phyloP scores from a whole-genome alignment of 2,329 filamentous ascomycete genomes.

The Aureobasidium subglaciale region DNA sequence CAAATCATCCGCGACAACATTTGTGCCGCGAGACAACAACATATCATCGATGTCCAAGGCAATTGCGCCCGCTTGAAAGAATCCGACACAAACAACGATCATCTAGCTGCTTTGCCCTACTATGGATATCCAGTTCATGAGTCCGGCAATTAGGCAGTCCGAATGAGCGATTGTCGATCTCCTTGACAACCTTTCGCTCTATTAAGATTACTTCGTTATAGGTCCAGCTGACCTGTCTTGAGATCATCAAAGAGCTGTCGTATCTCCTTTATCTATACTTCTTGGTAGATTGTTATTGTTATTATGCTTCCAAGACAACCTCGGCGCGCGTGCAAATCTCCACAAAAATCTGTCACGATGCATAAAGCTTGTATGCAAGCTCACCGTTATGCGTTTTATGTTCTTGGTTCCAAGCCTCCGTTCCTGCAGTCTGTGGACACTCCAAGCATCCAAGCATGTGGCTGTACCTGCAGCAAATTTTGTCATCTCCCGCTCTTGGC shows the following conservation, averaged over 20 bases:
- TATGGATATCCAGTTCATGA: neutral
- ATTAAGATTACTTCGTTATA: neutral
- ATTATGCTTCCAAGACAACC: neutral
- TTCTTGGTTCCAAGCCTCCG: neutral
- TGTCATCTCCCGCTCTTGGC: neutral
- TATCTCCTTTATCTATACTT: neutral
- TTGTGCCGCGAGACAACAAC: too few relatives aligned
- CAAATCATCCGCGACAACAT: too few relatives aligned
- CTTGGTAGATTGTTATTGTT: neutral
- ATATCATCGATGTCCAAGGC: too few relatives aligned
- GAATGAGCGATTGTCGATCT: neutral
- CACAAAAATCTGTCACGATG: conserved; percentile 5
- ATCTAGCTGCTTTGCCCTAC: neutral
- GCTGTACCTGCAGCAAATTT: conserved; percentile 2
- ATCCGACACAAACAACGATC: too few relatives aligned
- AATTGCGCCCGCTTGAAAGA: too few relatives aligned
- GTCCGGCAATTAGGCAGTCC: neutral
- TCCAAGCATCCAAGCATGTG: too few relatives aligned
- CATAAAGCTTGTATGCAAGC: conserved; percentile 8
- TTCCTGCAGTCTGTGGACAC: too few relatives aligned
- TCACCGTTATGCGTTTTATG: neutral
- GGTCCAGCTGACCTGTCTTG: neutral
- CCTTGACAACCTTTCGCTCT: neutral
- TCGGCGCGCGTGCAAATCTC: neutral
- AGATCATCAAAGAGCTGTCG: neutral